Evolutionary conservation across 495 filamentous ascomycete genomes (phyloP).

Genomic region (Hypoxylon intermedium): DNA sequence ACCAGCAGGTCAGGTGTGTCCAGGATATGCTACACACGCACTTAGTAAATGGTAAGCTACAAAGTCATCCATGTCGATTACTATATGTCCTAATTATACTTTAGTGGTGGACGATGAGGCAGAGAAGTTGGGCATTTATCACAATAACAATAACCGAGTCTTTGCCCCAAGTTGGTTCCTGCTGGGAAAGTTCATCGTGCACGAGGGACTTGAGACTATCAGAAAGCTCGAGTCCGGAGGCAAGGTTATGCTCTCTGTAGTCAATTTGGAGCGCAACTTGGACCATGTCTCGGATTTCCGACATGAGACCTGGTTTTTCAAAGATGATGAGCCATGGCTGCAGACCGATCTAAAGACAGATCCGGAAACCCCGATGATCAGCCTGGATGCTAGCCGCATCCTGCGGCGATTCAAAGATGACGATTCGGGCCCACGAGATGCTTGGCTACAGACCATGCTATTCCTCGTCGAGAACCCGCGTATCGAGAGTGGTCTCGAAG

Average conservation of each 20-base stretch:
- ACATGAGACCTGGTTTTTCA: background rate
- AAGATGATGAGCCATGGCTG: slow-evolving; percentile 9
- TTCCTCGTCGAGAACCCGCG: background rate
- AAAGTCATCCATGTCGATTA: too few relatives aligned
- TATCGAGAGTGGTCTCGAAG: background rate
- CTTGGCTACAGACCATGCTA: background rate
- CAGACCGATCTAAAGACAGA: too few relatives aligned
- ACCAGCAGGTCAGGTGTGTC: slow-evolving; percentile 14
- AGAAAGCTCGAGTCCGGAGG: background rate
- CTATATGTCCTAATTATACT: too few relatives aligned
- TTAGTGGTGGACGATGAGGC: too few relatives aligned
- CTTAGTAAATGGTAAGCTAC: background rate
- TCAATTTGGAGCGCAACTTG: background rate
- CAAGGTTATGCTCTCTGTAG: background rate
- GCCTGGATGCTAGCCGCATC: background rate
- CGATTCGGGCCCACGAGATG: slow-evolving; percentile 9
- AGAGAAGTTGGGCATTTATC: background rate
- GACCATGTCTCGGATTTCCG: background rate
- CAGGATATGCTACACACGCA: background rate
- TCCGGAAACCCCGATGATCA: background rate
- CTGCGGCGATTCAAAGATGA: background rate
- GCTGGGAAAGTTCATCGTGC: background rate
- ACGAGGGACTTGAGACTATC: background rate
- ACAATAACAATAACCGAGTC: background rate
- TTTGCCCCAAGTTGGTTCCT: background rate